Evolutionary conservation across 345 rosid genomes (phyloP).

Genomic region (Acer campestre): DNA sequence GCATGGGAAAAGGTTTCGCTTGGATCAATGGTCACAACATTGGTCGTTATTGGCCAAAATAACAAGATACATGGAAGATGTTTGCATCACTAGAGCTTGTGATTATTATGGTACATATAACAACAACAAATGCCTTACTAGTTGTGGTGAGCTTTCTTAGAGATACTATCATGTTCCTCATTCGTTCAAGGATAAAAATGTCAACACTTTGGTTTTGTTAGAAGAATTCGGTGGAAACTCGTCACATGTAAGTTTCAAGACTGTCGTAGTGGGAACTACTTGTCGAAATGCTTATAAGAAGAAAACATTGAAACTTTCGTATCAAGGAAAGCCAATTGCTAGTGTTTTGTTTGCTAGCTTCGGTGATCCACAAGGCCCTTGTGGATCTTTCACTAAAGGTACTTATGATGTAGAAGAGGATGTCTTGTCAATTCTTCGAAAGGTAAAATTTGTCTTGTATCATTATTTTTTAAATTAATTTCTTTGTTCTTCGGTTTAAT

Average conservation of each 20-base stretch:
- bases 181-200: constrained; percentile 31
- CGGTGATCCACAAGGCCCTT: constrained; percentile 45
- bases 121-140: constrained; percentile 30
- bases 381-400: constrained; percentile 47
- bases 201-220: constrained; percentile 52
- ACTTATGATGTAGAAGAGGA: constrained; percentile 29
- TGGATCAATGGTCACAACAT: constrained; percentile 57
- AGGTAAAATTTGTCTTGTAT: neutral
- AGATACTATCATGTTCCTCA: constrained; percentile 61
- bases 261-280: constrained; percentile 22
- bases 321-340: constrained; percentile 36
- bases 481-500: neutral
- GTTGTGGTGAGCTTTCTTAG: constrained; percentile 57
- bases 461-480: neutral
- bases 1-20: constrained; percentile 67
- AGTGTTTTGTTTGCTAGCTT: constrained; percentile 45
- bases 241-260: constrained; percentile 31
- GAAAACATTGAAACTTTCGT: constrained; percentile 44
- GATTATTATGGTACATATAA: constrained; percentile 41
- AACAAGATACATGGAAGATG: constrained; percentile 29
- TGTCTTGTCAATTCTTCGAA: constrained; percentile 12
- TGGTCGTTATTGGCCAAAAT: constrained; percentile 58
- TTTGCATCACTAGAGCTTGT: constrained; percentile 36
- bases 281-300: constrained; percentile 46
- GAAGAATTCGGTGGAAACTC: constrained; percentile 66